phyloP scores from a whole-genome alignment of 139 green algal species.

The Chlorella sp. region DNA sequence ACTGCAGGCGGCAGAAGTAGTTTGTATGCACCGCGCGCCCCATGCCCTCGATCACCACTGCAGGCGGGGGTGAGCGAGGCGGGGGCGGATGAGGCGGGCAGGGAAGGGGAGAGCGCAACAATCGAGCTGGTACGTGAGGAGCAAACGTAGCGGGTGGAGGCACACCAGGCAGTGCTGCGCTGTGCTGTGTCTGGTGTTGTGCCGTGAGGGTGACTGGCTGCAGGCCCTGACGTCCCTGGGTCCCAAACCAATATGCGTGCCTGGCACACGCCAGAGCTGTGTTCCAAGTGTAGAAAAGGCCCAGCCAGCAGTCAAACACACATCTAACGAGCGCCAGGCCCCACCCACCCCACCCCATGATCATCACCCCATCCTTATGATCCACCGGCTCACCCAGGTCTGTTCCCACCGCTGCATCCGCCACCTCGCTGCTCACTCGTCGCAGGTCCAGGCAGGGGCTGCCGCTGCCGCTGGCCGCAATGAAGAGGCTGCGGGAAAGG shows the following conservation, averaged over 20 bases:
- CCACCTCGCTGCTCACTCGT: constrained; percentile 76
- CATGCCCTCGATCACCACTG: constrained; percentile 97
- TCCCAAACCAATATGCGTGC: not conserved
- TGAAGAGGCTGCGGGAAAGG: constrained; percentile 70
- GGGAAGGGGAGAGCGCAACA: not conserved
- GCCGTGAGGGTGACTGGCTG: not conserved
- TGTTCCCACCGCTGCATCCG: constrained; percentile 76
- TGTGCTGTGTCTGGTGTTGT: no score
- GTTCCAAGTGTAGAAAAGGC: not conserved
- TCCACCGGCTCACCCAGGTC: constrained; percentile 72
- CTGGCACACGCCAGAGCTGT: not conserved
- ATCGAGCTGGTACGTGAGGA: no score
- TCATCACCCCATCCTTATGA: not conserved
- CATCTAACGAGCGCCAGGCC: no score
- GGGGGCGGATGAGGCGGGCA: not conserved
- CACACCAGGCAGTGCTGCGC: no score
- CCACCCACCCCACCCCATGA: not conserved
- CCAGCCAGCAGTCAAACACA: not conserved
- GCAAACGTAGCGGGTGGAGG: no score
- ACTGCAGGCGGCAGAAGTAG: constrained; percentile 74
- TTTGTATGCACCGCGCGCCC: constrained; percentile 92
- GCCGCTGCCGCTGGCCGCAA: constrained; percentile 86
- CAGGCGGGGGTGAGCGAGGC: no score
- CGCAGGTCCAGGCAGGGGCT: constrained; percentile 96
- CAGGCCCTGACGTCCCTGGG: not conserved